Evolutionary conservation across 768 basidiomycete species (phyloP).

Genomic region (Trametes cingulata): DNA sequence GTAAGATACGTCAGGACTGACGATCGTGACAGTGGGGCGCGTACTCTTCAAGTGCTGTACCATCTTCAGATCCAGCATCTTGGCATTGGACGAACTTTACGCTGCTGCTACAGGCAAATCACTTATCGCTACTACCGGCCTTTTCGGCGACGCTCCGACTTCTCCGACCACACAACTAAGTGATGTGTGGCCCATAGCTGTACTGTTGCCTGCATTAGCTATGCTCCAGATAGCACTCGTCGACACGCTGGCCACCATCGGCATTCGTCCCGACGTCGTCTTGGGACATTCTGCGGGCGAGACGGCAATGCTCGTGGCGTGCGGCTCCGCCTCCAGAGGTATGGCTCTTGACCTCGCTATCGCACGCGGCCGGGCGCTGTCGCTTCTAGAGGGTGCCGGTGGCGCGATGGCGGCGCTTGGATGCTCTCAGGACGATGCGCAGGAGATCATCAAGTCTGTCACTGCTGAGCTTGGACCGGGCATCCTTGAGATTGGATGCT

Average conservation of each 20-base stretch:
- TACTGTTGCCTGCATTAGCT: constrained; percentile 44
- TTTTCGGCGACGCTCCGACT: constrained; percentile 33
- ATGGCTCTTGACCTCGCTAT: constrained; percentile 47
- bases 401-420: constrained; percentile 48
- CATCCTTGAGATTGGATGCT: constrained; percentile 43
- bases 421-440: constrained; percentile 34
- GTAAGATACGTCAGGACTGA: no score
- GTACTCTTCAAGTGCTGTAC: constrained; percentile 37
- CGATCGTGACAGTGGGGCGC: constrained; percentile 39
- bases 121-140: constrained; percentile 37
- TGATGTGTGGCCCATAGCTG: constrained; percentile 35
- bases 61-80: constrained; percentile 40
- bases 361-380: constrained; percentile 41
- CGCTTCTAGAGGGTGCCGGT: constrained; percentile 33
- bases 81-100: constrained; percentile 40
- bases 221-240: constrained; percentile 49
- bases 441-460: constrained; percentile 28
- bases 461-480: constrained; percentile 13
- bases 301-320: constrained; percentile 44
- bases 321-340: constrained; percentile 41
- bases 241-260: constrained; percentile 40
- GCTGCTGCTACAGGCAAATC: constrained; percentile 35
- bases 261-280: constrained; percentile 40
- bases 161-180: no score
- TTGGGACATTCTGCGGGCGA: constrained; percentile 54